phyloP scores from a whole-genome alignment of 176 grass and related monocot genomes.

The Rhipidocladum racemiflorum region DNA sequence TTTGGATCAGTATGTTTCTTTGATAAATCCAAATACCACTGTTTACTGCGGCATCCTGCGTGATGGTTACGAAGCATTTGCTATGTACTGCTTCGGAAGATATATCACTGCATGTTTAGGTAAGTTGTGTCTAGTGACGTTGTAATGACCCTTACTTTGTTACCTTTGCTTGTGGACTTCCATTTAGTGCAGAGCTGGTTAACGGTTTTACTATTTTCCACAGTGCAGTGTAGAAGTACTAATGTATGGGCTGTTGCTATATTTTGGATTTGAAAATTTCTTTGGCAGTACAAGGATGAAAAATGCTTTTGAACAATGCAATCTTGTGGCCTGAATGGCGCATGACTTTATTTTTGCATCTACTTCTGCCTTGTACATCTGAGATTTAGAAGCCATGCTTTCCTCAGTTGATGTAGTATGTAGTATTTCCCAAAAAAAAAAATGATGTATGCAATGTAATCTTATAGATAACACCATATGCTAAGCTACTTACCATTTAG shows the following conservation, averaged over 20 bases:
- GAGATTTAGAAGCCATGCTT: not conserved
- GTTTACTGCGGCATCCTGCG: constrained; percentile 92
- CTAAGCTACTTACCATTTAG: not conserved
- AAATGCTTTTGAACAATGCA: not conserved
- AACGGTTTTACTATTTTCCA: not conserved
- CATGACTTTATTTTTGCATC: not conserved
- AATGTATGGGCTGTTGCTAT: constrained; percentile 2
- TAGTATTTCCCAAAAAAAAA: not conserved
- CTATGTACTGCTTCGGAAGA: constrained; percentile 98
- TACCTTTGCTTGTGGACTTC: constrained; percentile 3
- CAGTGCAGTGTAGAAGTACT: not conserved
- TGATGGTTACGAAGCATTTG: constrained; percentile 86
- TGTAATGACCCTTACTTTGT: constrained; percentile 3
- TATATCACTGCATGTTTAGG: constrained; percentile 93
- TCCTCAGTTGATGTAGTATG: not conserved
- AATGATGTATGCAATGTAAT: not conserved
- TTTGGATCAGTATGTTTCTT: constrained; percentile 58
- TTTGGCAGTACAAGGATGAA: not conserved
- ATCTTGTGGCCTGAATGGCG: not conserved
- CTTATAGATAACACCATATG: not conserved
- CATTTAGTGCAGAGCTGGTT: constrained; percentile 8
- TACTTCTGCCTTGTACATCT: constrained; percentile 19
- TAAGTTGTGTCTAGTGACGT: constrained; percentile 33
- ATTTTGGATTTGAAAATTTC: not conserved
- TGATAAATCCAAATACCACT: constrained; percentile 74